Conservation (phyloP, 495 filamentous ascomycete species). For the Geoglossum glabrum region DNA sequence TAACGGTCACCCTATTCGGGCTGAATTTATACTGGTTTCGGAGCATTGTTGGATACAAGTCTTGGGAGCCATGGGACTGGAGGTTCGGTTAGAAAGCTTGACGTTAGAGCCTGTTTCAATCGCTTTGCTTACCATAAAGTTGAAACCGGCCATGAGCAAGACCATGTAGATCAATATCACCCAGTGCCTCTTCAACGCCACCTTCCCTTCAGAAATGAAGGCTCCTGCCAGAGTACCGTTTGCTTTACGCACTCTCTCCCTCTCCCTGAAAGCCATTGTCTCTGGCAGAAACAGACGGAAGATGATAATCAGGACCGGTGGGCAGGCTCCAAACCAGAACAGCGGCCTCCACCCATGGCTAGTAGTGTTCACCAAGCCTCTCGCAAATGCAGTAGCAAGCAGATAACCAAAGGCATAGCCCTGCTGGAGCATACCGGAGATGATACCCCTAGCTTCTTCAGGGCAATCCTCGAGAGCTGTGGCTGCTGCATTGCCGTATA, state of each 20-base stretch:
- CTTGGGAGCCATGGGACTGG: slow-evolving; percentile 72
- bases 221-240: slow-evolving; percentile 30
- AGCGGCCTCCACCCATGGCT: slow-evolving; percentile 59
- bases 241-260: slow-evolving; percentile 35
- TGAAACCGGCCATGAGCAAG: slow-evolving; percentile 75
- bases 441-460: slow-evolving; percentile 46
- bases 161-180: slow-evolving; percentile 60
- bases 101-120: slow-evolving; percentile 9
- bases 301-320: slow-evolving; percentile 60
- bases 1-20: slow-evolving; percentile 52
- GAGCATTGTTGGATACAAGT: slow-evolving; percentile 77
- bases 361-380: slow-evolving; percentile 51
- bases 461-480: slow-evolving; percentile 78
- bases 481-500: slow-evolving; percentile 74
- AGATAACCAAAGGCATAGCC: slow-evolving; percentile 82
- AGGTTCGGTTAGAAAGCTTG: not conserved
- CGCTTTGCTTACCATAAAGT: slow-evolving; percentile 46
- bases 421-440: slow-evolving; percentile 71
- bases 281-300: slow-evolving; percentile 63
- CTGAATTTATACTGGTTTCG: slow-evolving; percentile 56
- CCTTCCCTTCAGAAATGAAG: slow-evolving; percentile 56
- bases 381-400: slow-evolving; percentile 56
- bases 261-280: slow-evolving; percentile 44
- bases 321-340: slow-evolving; percentile 71
- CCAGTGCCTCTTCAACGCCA: slow-evolving; percentile 62